Conservation (phyloP, 2,329 filamentous ascomycete genomes). For the Ophiobolus disseminans region DNA sequence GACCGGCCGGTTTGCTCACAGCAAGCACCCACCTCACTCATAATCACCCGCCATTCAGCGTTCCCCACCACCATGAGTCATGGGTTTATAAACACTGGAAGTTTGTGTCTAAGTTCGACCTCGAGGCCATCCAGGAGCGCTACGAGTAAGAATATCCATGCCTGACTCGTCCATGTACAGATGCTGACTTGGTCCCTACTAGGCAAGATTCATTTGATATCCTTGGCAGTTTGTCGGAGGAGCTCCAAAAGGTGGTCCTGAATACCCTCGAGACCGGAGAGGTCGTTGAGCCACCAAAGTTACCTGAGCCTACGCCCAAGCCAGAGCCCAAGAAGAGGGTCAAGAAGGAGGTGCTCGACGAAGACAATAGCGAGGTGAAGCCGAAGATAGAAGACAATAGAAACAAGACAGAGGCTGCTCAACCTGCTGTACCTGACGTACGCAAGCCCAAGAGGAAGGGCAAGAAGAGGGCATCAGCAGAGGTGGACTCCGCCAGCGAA, state of each 20-base stretch:
- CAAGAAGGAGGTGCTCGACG: conserved; percentile 1
- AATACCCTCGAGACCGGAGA: conserved; percentile 75
- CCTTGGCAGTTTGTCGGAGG: conserved; percentile 72
- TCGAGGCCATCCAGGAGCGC: conserved; percentile 66
- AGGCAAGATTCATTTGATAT: conserved; percentile 71
- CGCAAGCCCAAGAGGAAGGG: background rate
- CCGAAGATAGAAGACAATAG: conserved; percentile 3
- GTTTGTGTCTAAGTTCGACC: conserved; percentile 77
- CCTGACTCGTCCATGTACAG: no score
- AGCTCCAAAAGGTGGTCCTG: conserved; percentile 73
- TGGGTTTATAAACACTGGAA: conserved; percentile 89
- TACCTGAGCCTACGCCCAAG: conserved; percentile 15
- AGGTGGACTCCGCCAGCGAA: conserved; percentile 10
- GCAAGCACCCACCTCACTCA: background rate
- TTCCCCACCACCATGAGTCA: conserved; percentile 56
- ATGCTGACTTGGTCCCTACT: no score
- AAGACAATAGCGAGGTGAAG: background rate
- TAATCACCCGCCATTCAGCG: conserved; percentile 37
- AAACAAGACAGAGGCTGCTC: no score
- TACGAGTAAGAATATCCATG: no score
- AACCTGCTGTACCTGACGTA: no score
- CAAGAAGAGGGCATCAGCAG: conserved; percentile 17
- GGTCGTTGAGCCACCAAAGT: conserved; percentile 64
- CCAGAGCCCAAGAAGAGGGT: background rate
- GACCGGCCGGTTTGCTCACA: background rate